Evolutionary conservation across 73 alveolate species (phyloP).

Genomic region (Uronychia setigera): DNA sequence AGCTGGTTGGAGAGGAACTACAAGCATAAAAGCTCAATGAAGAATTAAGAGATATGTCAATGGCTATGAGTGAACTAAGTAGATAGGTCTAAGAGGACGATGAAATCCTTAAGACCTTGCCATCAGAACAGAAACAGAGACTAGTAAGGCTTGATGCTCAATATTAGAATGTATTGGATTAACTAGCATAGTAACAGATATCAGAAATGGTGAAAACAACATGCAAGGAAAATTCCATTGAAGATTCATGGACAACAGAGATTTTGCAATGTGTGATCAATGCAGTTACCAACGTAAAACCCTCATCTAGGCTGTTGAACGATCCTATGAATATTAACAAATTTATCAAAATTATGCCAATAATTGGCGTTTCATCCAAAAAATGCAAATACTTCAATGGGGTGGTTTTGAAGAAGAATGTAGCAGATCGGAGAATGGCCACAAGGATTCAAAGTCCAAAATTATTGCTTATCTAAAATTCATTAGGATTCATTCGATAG

Average conservation of each 20-base stretch:
- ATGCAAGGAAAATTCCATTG: too few relatives aligned
- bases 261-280: conserved; percentile 23
- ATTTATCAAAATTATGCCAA: conserved; percentile 74
- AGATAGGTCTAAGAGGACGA: too few relatives aligned
- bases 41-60: too few relatives aligned
- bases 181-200: too few relatives aligned
- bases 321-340: conserved; percentile 83
- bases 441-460: conserved; percentile 63
- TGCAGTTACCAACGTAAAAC: conserved; percentile 72
- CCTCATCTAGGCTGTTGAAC: conserved; percentile 68
- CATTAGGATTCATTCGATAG: conserved; percentile 41
- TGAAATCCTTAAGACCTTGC: too few relatives aligned
- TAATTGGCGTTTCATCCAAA: conserved; percentile 41
- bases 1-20: too few relatives aligned
- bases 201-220: too few relatives aligned
- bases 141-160: too few relatives aligned
- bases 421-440: conserved; percentile 75
- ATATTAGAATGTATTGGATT: too few relatives aligned
- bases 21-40: too few relatives aligned
- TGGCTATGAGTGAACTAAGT: too few relatives aligned
- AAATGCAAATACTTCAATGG: conserved; percentile 68
- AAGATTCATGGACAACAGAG: background rate
- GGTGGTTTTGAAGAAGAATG: conserved; percentile 65
- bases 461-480: conserved; percentile 61
- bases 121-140: too few relatives aligned